Conservation (phyloP, 2,329 filamentous ascomycete species). For the Diaporthe capsici region DNA sequence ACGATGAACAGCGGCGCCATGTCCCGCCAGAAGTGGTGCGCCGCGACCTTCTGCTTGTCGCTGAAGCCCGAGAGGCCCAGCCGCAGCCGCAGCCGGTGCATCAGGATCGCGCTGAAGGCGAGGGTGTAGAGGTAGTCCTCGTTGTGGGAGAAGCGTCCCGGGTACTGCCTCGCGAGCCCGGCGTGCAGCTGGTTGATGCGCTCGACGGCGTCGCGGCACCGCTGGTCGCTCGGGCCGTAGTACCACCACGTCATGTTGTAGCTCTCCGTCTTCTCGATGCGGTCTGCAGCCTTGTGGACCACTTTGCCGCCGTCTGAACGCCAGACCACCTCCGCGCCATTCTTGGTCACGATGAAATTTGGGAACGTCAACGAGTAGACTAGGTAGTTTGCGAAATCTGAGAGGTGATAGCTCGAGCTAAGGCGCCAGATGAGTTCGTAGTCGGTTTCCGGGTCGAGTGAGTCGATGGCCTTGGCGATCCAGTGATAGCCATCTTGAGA, state of each 20-base stretch:
- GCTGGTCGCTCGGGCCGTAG: neutral
- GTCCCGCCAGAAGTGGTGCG: conserved; percentile 15
- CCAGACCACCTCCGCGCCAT: conserved; percentile 13
- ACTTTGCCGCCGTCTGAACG: conserved; percentile 20
- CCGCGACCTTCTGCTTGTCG: conserved; percentile 5
- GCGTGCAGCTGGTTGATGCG: conserved; percentile 23
- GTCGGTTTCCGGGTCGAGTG: conserved; percentile 11
- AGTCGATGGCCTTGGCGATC: conserved; percentile 21
- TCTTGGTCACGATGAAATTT: neutral
- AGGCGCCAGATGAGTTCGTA: conserved; percentile 15
- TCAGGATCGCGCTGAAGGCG: conserved; percentile 11
- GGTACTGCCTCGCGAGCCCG: neutral
- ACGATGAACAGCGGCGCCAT: conserved; percentile 11
- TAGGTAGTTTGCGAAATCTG: neutral
- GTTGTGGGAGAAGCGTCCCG: neutral
- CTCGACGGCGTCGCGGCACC: neutral
- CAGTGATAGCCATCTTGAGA: conserved; percentile 21
- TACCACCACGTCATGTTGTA: conserved; percentile 27
- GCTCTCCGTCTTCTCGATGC: conserved; percentile 10
- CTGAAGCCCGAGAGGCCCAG: neutral
- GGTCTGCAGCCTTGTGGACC: conserved; percentile 10
- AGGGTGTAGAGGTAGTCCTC: conserved; percentile 10
- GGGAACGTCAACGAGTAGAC: conserved; percentile 14
- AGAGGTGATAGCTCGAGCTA: conserved; percentile 14
- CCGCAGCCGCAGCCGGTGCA: conserved; percentile 21